These are phyloP conservation scores for Nemania serpens DNA, from an alignment of 2,329 filamentous ascomycete species.

Conservation along the genomic window DNA sequence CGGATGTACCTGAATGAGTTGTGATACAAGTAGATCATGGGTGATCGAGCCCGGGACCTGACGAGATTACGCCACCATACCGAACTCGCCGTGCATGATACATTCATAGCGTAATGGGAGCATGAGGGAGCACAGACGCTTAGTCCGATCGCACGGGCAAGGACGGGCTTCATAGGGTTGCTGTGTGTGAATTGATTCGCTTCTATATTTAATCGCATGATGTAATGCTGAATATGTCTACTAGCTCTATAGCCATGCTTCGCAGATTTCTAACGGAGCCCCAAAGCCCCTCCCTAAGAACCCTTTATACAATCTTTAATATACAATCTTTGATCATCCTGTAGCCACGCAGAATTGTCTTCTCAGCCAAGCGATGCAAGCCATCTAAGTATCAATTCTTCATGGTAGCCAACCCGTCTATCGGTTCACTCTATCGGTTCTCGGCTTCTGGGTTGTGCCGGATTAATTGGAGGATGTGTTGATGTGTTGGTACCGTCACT, in stretches of 20 bases:
- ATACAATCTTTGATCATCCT: background rate
- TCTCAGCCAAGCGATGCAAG: background rate
- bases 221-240: background rate
- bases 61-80: background rate
- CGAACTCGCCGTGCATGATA: background rate
- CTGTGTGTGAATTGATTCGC: conserved; percentile 16
- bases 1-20: conserved; percentile 4
- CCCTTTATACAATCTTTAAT: conserved; percentile 5
- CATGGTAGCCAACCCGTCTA: background rate
- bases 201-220: conserved; percentile 9
- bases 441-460: background rate
- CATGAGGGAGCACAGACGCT: conserved; percentile 10
- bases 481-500: conserved; percentile 4
- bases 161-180: conserved; percentile 13
- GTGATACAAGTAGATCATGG: conserved; percentile 23
- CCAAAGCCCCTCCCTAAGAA: background rate
- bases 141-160: conserved; percentile 7
- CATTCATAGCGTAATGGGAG: conserved; percentile 1
- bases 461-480: background rate
- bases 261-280: background rate
- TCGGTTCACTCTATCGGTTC: background rate
- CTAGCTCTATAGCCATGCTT: background rate
- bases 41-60: no score
- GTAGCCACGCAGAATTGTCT: background rate
- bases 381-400: background rate